Base-by-base conservation (phyloP, 805 yeast genomes). In the Yarrowia yakushimensis region DNA sequence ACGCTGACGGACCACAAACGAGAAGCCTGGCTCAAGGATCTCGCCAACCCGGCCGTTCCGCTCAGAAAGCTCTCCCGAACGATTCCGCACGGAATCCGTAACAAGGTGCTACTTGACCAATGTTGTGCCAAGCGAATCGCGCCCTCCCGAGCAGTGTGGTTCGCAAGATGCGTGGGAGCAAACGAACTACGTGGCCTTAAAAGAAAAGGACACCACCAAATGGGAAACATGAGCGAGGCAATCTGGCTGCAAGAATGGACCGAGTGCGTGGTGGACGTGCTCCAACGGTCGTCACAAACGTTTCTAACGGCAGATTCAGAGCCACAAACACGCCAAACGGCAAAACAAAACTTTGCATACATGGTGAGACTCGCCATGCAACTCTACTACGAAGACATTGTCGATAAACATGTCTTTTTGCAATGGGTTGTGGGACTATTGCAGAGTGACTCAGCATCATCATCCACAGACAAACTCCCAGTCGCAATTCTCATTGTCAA, bases 191-290 rank as follows among this genome's bases (percentile, higher is more conserved):
- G 88, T 27, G 83, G 83, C 15, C 68, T 85, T 52, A 81, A 80
- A 65, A 73, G 88, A 45, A 83, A 81, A 65, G 79, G 78, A 20
- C 72, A 69, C 36, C 60, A 66, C 25, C 68, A 41, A 22, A 57
- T 59, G 22, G 48, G 67, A 13, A 57, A 63, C 18, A 37, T 62
- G 48, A 28, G 68, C n/a, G 87, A 85, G 64, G 72, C 75, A 23
- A 82, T 80, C 52, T 87, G 97, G 90, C 77, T 86, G 18, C 83
- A 82, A 63, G 97, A 90, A 70, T 93, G 98, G 98, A 88, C 97
- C 0, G 88, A 85, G 42, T 96, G 88, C 66, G 85, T 92, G 15
- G 79, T 85, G 2, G 85, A 82, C 62, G 87, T 79, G 67, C 67
- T 86, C 12, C 84, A 81, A 65, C 78, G 79, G 65, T 76, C 18